Evolutionary conservation across 352 stramenopile species (phyloP).

Genomic region (Pythium angustatum): DNA sequence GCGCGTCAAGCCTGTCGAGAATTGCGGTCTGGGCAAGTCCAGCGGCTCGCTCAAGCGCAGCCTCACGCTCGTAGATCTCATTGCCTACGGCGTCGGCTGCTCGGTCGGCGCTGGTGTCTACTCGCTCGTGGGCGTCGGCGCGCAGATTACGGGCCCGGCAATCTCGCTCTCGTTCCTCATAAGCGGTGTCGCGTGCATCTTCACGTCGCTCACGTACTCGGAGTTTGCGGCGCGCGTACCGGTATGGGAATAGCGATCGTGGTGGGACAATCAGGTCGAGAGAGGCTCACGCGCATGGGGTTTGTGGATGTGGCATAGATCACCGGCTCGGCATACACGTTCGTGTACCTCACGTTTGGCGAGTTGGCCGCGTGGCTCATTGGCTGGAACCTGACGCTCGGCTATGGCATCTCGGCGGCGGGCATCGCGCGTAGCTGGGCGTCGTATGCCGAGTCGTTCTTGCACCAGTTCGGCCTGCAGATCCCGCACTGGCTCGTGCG

Average conservation of each 20-base stretch:
- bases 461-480: conserved; percentile 68
- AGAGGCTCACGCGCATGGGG: not conserved
- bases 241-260: conserved; percentile 38
- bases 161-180: conserved; percentile 92
- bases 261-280: not conserved
- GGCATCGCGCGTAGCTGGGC: conserved; percentile 91
- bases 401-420: conserved; percentile 91
- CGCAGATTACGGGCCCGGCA: conserved; percentile 80
- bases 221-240: conserved; percentile 87
- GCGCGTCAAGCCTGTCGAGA: conserved; percentile 73
- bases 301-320: conserved; percentile 38
- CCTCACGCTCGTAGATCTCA: conserved; percentile 73
- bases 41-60: conserved; percentile 54
- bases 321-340: conserved; percentile 89
- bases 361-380: conserved; percentile 90
- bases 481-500: conserved; percentile 70
- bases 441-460: conserved; percentile 81
- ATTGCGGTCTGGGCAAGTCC: conserved; percentile 39
- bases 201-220: conserved; percentile 91
- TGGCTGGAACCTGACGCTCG: conserved; percentile 92
- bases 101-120: conserved; percentile 93
- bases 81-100: conserved; percentile 90
- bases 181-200: conserved; percentile 87
- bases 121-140: conserved; percentile 86
- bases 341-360: conserved; percentile 88